A percentile compares a stretch with the other conserved stretches of the same genome.
Evolutionary conservation across 176 grass and related monocot species (phyloP).

Genomic region (Bothriochloa decipiens): DNA sequence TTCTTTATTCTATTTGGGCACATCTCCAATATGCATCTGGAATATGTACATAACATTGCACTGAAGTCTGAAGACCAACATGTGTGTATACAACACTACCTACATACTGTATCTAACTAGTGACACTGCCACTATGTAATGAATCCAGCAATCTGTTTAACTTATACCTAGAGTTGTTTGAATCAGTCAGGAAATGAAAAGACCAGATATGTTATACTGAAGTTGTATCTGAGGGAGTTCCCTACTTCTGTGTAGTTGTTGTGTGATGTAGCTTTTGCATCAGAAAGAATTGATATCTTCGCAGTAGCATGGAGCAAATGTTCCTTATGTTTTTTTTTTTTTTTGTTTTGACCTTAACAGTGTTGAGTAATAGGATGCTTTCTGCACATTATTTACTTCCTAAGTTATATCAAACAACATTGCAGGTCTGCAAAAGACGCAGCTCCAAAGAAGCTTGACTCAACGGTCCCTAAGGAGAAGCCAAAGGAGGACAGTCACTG

Average conservation of each 20-base stretch:
- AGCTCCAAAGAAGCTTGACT: slow-evolving; percentile 41
- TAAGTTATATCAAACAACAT: not conserved
- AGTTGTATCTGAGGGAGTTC: not conserved
- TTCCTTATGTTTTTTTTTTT: not conserved
- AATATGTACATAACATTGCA: not conserved
- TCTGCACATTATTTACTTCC: not conserved
- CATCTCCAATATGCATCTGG: not conserved
- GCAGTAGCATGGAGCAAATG: not conserved
- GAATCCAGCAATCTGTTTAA: not conserved
- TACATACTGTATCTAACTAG: slow-evolving; percentile 17
- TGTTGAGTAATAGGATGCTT: not conserved
- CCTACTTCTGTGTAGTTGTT: not conserved
- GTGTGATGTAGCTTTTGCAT: not conserved
- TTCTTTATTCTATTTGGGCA: not conserved
- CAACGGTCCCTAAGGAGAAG: slow-evolving; percentile 47
- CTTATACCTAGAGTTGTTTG: slow-evolving; percentile 1
- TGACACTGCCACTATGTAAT: not conserved
- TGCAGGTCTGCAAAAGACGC: slow-evolving; percentile 55
- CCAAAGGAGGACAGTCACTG: slow-evolving; percentile 44
- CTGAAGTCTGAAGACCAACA: not conserved
- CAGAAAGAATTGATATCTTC: not conserved
- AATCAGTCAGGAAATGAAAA: not conserved
- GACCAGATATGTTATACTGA: not conserved
- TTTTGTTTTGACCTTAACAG: too few species aligned
- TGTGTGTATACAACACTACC: not conserved